phyloP scores from a whole-genome alignment of 2,329 filamentous ascomycete genomes.

The Ascocoryne sarcoides region DNA sequence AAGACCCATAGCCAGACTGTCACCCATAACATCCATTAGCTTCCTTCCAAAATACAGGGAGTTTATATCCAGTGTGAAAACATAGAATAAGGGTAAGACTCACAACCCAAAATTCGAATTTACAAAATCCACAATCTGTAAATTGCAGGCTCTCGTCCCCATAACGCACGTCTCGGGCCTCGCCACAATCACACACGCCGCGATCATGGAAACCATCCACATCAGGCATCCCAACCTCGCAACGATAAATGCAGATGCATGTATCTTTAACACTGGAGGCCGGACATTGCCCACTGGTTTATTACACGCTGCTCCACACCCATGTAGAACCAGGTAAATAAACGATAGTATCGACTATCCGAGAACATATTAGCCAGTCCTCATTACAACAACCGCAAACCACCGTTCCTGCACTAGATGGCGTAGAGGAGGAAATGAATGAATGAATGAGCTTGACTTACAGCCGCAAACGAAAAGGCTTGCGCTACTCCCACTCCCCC shows the following conservation, averaged over 20 bases:
- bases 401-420: not conserved
- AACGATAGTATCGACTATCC: constrained; percentile 16
- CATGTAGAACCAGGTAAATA: constrained; percentile 18
- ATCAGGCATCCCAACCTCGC: constrained; percentile 16
- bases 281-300: constrained; percentile 13
- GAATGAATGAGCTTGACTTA: not conserved
- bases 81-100: no score
- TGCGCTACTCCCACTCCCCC: not conserved
- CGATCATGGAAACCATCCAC: constrained; percentile 18
- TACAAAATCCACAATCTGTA: constrained; percentile 15
- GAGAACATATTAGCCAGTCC: no score
- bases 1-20: constrained; percentile 17
- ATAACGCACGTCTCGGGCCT: constrained; percentile 10
- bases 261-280: constrained; percentile 15
- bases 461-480: not conserved
- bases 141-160: constrained; percentile 8
- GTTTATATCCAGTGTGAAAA: no score
- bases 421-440: not conserved
- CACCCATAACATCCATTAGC: not conserved
- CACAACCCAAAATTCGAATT: constrained; percentile 17
- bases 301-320: constrained; percentile 13
- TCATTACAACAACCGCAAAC: no score
- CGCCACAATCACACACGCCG: constrained; percentile 13
- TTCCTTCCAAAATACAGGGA: no score
- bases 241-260: constrained; percentile 20